Base-by-base conservation (phyloP, 495 filamentous ascomycete species). In the Podospora australis region DNA sequence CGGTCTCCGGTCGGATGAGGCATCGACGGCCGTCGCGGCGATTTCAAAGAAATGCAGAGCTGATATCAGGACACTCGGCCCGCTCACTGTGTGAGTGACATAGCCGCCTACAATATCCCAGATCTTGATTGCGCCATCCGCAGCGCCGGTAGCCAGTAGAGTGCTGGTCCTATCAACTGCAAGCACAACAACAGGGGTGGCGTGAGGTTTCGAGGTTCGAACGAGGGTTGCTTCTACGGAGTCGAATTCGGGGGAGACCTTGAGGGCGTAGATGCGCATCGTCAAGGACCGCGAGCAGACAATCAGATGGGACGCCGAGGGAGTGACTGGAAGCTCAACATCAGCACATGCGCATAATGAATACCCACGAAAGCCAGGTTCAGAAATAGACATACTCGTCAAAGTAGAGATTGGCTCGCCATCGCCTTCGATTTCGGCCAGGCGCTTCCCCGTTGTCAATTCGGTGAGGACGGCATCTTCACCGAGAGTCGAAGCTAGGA, bases 51-150 rank as follows among this genome's bases (percentile, higher is more conserved):
- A 99, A 58, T 81, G 81, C 20, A 97, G 72, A 5, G 92, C 87
- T 5, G 92, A 95, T 19, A 99, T 79, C 28, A 97, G 78, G 5
- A 92, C 88, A 54, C 87, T 84, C 48, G 91, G 90, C 13, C 91
- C 92, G 54, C 88, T 83, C 63, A 99, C 90, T 2, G 89, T 96
- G 65, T 99, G 92, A 13, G 92, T 99, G 21, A 88, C 80, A 63
- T 82, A 97, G 11, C 92, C 94, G 14, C 86, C 89, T 48, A 75
- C 70, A 29, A 99, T 90, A 69, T 99, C 94, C 89, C 88, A 97
- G 44, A 99, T 83, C 65, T 99, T 99, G 52, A 96, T 84, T 3
- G 82, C 77, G 21, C 92, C 92, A 67, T 97, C 92, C 6, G 92
- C 87, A 20, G 81, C 87, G 45, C 92, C 92, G 16, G 90, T 96